Evolutionary conservation across 176 grass and related monocot species (phyloP).

Genomic region (Echinochloa phyllopogon): DNA sequence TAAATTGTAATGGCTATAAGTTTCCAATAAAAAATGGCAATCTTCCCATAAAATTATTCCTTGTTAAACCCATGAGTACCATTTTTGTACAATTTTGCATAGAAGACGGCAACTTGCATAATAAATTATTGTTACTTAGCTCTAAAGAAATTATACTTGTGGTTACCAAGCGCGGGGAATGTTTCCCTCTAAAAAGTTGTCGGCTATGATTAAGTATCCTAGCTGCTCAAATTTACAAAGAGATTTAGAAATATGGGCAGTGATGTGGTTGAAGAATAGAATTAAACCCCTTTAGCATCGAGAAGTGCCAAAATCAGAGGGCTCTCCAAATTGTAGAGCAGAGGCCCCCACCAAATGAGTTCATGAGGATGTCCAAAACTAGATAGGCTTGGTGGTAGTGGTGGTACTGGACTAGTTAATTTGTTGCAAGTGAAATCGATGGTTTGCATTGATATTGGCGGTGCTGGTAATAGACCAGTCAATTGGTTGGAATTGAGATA

Average conservation of each 20-base stretch:
- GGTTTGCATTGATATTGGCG: too few species aligned
- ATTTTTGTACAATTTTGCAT: background rate
- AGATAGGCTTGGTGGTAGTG: background rate
- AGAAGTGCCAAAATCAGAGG: background rate
- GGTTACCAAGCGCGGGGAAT: background rate
- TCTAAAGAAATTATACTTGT: background rate
- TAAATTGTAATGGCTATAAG: background rate
- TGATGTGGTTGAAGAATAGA: constrained; percentile 34
- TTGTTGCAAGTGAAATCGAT: background rate
- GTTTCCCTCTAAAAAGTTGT: constrained; percentile 33
- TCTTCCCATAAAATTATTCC: background rate
- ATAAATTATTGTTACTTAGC: constrained; percentile 44
- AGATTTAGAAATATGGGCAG: constrained; percentile 8
- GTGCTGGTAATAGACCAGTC: too few species aligned
- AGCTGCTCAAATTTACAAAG: constrained; percentile 14
- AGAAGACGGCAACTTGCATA: background rate
- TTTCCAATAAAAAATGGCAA: constrained; percentile 41
- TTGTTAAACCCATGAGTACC: background rate
- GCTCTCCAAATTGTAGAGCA: background rate
- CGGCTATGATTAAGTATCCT: background rate
- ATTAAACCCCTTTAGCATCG: background rate
- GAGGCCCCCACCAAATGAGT: background rate
- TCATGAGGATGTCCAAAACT: constrained; percentile 11
- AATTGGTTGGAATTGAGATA: too few species aligned
- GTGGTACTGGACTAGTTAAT: background rate